Evolutionary conservation across 768 basidiomycete species (phyloP), one percentile per base, ranked within the genome.

Genomic region (Steccherinum ochraceum): DNA sequence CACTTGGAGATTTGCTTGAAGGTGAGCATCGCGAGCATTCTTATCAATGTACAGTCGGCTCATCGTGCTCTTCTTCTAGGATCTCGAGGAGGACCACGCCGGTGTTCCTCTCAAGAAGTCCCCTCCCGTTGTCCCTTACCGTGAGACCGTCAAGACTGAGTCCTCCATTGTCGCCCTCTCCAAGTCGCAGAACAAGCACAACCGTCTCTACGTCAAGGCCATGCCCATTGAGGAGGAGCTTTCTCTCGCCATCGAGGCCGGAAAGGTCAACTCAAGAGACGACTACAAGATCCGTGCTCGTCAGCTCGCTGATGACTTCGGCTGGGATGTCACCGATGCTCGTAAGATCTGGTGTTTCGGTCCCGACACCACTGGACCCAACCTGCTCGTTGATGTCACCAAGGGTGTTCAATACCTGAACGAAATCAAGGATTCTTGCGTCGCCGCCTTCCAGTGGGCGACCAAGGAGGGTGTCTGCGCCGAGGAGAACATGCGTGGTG

Each of bases 161-260:
- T 98, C 96, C 4, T 83, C 84, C 46, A 98, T 98, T 61, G 86
- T 91, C 59, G 96, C 96, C 24, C 78, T 99, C 35, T 98, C 96
- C 52, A 99, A 99, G 72, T 98, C 96, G 19, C 96, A 97, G 75
- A 98, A 99, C 81, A 99, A 98, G 80, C 96, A 99, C 84, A 99
- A 99, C 70, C 90, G 96, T 75, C 79, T 99, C 52, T 99, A 86
- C 71, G 81, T 85, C 59, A 93, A 93, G 79, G 96, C 96, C 30
- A 57, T 84, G 74, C 96, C 96, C 30, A 67, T 99, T 51, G 93
- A 90, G 21, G 96, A 99, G 65, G 94, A 97, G 67, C 81, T 98
- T 53, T 84, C 93, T 56, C 80, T 81, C 61, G 96, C 92, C 54
- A 97, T 99, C 61, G 96, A 98, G 69, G 61, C 58, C 51, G 96